These are phyloP conservation scores for Colletotrichum sp. DNA, from an alignment of 2,329 filamentous ascomycete genomes.

Conservation along the genomic window DNA sequence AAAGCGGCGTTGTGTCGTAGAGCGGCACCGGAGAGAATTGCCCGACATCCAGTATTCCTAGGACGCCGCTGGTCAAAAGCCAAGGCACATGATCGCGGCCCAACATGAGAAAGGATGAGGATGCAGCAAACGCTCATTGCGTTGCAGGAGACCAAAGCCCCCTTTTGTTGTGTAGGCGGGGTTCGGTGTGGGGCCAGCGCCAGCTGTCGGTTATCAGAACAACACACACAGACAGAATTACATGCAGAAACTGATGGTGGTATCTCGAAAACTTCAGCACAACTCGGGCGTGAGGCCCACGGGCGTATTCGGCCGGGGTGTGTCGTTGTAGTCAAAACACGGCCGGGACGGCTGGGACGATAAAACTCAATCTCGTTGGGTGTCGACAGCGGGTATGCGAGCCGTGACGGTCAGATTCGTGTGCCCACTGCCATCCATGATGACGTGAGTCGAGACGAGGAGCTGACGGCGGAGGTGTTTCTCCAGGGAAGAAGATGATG, in stretches of 20 bases:
- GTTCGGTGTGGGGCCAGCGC: neutral
- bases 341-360: neutral
- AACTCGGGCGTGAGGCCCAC: neutral
- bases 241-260: neutral
- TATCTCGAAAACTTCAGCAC: neutral
- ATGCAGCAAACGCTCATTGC: neutral
- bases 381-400: neutral
- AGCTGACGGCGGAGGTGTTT: neutral
- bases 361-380: conserved; percentile 16
- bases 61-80: neutral
- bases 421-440: neutral
- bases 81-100: neutral
- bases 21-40: neutral
- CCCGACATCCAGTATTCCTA: neutral
- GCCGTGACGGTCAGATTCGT: neutral
- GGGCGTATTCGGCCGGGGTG: neutral
- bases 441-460: neutral
- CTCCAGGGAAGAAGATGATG: neutral
- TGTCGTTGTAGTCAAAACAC: neutral
- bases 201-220: neutral
- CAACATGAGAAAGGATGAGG: neutral
- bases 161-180: neutral
- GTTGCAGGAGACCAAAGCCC: neutral
- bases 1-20: neutral
- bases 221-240: neutral